These are phyloP conservation scores for Beauveria varroae DNA, from an alignment of 2,329 filamentous ascomycete species.

Conservation along the genomic window DNA sequence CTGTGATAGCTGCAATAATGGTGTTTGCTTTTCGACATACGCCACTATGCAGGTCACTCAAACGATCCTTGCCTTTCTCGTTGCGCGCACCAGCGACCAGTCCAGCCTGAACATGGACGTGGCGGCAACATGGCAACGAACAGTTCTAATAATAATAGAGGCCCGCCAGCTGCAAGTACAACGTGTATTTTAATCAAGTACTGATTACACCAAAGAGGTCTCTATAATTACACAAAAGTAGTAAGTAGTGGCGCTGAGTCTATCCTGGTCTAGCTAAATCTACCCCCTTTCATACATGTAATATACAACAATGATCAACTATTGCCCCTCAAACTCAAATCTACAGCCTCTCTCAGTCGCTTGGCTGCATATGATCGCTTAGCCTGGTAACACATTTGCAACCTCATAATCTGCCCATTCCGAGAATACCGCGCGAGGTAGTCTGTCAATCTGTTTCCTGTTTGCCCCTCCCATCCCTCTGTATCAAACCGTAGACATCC, in stretches of 20 bases:
- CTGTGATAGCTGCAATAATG: not conserved
- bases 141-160: not conserved
- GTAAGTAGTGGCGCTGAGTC: slow-evolving; percentile 3
- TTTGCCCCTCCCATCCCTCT: not conserved
- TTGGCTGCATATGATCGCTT: not conserved
- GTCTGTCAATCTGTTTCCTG: not conserved
- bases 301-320: not conserved
- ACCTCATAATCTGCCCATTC: not conserved
- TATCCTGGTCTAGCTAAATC: slow-evolving; percentile 9
- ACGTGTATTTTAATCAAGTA: not conserved
- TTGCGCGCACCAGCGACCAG: not conserved
- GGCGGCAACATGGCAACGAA: not conserved
- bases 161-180: not conserved
- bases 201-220: not conserved
- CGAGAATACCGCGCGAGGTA: not conserved
- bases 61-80: not conserved
- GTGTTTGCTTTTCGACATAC: not conserved
- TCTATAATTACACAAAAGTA: not conserved
- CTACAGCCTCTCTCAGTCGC: not conserved
- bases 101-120: not conserved
- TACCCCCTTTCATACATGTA: not conserved
- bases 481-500: not conserved
- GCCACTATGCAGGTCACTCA: not conserved
- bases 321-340: not conserved
- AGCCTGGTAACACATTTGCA: not conserved